These are phyloP conservation scores for Cutaneotrichosporon sp. DNA, from an alignment of 1,284 basidiomycete species.

Conservation along the genomic window DNA sequence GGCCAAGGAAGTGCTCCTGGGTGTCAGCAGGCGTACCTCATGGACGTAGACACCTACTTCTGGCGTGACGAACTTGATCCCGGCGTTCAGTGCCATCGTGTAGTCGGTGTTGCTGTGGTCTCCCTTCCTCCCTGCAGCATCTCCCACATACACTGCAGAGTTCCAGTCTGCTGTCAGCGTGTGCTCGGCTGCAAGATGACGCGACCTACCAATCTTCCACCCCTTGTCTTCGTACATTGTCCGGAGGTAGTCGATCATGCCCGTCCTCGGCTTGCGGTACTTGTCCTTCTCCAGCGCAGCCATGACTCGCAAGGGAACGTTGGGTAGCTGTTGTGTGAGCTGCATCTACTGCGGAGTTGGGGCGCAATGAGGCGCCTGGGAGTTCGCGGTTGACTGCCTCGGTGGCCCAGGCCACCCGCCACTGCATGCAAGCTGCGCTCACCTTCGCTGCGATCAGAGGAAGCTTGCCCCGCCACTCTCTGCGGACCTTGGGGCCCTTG, in stretches of 20 bases:
- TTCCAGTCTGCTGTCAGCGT: slow-evolving; percentile 60
- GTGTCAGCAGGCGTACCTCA: not conserved
- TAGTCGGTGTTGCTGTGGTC: slow-evolving; percentile 80
- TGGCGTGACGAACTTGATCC: slow-evolving; percentile 69
- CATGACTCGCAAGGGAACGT: slow-evolving; percentile 73
- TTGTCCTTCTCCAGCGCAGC: slow-evolving; percentile 66
- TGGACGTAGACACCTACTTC: slow-evolving; percentile 58
- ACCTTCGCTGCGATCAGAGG: slow-evolving; percentile 68
- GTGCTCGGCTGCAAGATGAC: not conserved
- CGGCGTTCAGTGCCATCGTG: slow-evolving; percentile 79
- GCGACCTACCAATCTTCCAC: slow-evolving; percentile 64
- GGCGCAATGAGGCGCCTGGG: too few relatives aligned
- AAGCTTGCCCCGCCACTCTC: slow-evolving; percentile 75
- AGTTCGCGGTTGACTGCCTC: too few relatives aligned
- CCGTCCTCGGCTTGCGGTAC: slow-evolving; percentile 84
- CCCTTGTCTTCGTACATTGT: slow-evolving; percentile 63
- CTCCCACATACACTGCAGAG: slow-evolving; percentile 78
- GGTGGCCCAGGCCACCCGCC: too few relatives aligned
- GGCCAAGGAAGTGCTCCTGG: slow-evolving; percentile 67
- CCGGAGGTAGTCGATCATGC: slow-evolving; percentile 78
- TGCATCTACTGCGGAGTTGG: too few relatives aligned
- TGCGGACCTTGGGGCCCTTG: slow-evolving; percentile 52
- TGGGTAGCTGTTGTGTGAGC: slow-evolving; percentile 14
- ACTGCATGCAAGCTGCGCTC: too few relatives aligned
- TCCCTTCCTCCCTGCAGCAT: slow-evolving; percentile 64